Evolutionary conservation across 2,329 filamentous ascomycete species (phyloP).

Genomic region (Colletotrichum lindemuthianum): DNA sequence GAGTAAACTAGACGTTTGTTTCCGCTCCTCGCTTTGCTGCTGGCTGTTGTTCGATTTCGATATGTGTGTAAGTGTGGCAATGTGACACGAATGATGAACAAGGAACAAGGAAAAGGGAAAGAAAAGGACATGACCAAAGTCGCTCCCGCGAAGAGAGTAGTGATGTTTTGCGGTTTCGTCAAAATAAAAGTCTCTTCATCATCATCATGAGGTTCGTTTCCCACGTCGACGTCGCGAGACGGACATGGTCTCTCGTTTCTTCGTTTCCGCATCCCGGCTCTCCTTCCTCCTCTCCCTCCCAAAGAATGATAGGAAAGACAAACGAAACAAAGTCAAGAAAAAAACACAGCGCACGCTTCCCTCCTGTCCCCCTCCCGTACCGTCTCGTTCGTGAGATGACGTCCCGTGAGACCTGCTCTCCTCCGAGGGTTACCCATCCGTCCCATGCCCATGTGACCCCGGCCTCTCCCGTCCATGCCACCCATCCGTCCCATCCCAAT

Average conservation of each 20-base stretch:
- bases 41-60: constrained; percentile 1
- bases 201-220: constrained; percentile 33
- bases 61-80: not conserved
- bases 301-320: constrained; percentile 23
- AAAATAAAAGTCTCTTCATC: not conserved
- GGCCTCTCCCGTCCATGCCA: not conserved
- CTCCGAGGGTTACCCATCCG: constrained; percentile 1
- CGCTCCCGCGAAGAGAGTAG: constrained; percentile 22
- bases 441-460: constrained; percentile 1
- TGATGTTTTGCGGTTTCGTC: constrained; percentile 4
- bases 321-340: not conserved
- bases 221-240: constrained; percentile 21
- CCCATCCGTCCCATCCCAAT: constrained; percentile 24
- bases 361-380: not conserved
- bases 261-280: not conserved
- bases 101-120: not conserved
- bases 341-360: not conserved
- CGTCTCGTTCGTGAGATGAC: constrained; percentile 6
- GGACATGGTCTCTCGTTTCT: constrained; percentile 19
- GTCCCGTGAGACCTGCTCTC: constrained; percentile 37
- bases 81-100: not conserved
- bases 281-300: too few species aligned
- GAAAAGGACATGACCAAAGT: not conserved
- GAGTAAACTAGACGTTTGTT: too few species aligned
- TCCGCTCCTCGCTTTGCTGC: constrained; percentile 5